A percentile compares a stretch with the other conserved stretches of the same genome.
These are phyloP conservation scores for Starmerella apis DNA, from an alignment of 805 yeast species.

Conservation along the genomic window DNA sequence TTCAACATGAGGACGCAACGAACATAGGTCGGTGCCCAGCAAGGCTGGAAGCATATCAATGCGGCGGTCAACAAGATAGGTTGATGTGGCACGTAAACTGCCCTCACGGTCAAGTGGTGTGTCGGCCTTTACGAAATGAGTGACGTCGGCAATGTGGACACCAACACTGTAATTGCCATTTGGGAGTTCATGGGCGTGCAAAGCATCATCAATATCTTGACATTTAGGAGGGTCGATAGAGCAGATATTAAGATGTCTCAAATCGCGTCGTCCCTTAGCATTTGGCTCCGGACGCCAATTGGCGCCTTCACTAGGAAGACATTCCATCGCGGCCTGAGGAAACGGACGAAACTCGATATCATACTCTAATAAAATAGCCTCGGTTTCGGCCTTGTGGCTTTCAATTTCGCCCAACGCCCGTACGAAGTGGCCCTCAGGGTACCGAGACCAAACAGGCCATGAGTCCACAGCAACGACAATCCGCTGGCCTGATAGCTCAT, in stretches of 20 bases:
- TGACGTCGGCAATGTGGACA: slow-evolving; percentile 97
- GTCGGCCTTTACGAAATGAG: slow-evolving; percentile 89
- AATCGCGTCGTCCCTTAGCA: slow-evolving; percentile 58
- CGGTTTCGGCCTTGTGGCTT: slow-evolving; percentile 90
- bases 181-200: slow-evolving; percentile 73
- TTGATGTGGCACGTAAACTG: slow-evolving; percentile 94
- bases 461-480: slow-evolving; percentile 86
- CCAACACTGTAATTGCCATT: slow-evolving; percentile 97
- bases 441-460: slow-evolving; percentile 76
- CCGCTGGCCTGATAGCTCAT: slow-evolving; percentile 74
- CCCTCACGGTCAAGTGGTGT: slow-evolving; percentile 93
- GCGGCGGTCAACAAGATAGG: slow-evolving; percentile 92
- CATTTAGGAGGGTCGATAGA: slow-evolving; percentile 97
- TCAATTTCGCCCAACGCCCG: slow-evolving; percentile 83
- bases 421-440: slow-evolving; percentile 92
- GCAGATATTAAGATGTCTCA: slow-evolving; percentile 81
- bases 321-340: slow-evolving; percentile 78
- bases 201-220: slow-evolving; percentile 97
- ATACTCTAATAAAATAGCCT: slow-evolving; percentile 83
- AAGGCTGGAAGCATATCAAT: slow-evolving; percentile 96
- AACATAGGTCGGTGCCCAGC: slow-evolving; percentile 90
- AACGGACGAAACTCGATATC: slow-evolving; percentile 96
- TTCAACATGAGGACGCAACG: slow-evolving; percentile 88
- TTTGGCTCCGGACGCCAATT: slow-evolving; percentile 60
- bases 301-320: slow-evolving; percentile 88